Conservation (phyloP, 2,329 filamentous ascomycete species). For the Arthrobotrys sinensis region DNA sequence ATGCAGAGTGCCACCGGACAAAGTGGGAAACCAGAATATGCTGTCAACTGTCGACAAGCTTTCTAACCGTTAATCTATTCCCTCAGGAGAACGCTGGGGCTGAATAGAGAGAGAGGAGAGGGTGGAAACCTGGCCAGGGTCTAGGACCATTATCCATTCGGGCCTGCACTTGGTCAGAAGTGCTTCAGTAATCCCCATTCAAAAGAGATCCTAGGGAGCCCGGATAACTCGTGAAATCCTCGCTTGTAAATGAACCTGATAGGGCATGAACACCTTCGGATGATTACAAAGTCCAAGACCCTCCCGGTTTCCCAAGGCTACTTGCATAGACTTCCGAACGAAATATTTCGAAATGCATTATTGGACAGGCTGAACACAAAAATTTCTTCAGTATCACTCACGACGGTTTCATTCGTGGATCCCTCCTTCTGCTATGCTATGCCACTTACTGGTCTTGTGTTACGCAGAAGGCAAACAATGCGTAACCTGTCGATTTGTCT, state of each 20-base stretch:
- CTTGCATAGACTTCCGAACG: constrained; percentile 40
- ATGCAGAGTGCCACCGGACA: constrained; percentile 12
- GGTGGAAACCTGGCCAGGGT: neutral
- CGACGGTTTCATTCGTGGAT: constrained; percentile 31
- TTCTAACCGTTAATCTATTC: neutral
- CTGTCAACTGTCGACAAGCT: neutral
- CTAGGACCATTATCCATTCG: neutral
- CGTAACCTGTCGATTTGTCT: constrained; percentile 15
- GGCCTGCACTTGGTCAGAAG: neutral
- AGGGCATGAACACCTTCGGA: constrained; percentile 1
- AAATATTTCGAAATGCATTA: too few species aligned
- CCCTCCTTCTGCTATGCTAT: constrained; percentile 1
- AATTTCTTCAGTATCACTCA: constrained; percentile 31
- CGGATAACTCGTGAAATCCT: constrained; percentile 12
- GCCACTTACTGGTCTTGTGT: constrained; percentile 1
- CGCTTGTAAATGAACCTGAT: constrained; percentile 36
- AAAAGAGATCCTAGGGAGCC: neutral
- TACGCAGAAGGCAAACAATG: constrained; percentile 10
- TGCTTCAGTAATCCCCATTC: neutral
- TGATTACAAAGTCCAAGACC: constrained; percentile 12
- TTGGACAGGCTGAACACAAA: constrained; percentile 1
- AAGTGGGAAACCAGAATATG: constrained; percentile 11
- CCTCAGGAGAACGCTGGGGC: too few species aligned
- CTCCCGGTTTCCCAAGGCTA: constrained; percentile 15
- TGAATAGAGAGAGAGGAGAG: neutral